phyloP scores from a whole-genome alignment of 2,329 filamentous ascomycete genomes.

The Paraconiothyrium brasiliense region DNA sequence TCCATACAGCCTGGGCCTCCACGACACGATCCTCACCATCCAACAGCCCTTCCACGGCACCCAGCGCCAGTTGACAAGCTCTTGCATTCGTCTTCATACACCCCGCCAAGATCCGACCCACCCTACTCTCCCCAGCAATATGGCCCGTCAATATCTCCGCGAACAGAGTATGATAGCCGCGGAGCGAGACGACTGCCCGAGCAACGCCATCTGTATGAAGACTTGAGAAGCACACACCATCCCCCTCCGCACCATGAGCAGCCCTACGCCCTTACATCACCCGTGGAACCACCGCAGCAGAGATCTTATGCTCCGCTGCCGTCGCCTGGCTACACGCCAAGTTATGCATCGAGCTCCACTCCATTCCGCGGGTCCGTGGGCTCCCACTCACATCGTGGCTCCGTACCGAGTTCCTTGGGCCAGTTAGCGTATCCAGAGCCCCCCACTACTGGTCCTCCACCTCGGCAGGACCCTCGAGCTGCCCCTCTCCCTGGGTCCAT shows the following conservation, averaged over 20 bases:
- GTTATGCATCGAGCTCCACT: slow-evolving; percentile 50
- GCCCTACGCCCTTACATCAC: slow-evolving; percentile 49
- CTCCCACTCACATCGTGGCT: slow-evolving; percentile 49
- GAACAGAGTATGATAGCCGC: slow-evolving; percentile 46
- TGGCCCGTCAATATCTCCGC: slow-evolving; percentile 48
- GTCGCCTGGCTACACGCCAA: slow-evolving; percentile 52
- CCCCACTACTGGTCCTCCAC: slow-evolving; percentile 39
- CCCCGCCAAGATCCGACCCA: slow-evolving; percentile 51
- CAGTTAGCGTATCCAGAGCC: slow-evolving; percentile 45
- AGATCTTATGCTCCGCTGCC: slow-evolving; percentile 46
- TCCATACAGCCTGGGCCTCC: slow-evolving; percentile 48
- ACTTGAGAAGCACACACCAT: slow-evolving; percentile 40
- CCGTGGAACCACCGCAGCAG: slow-evolving; percentile 46
- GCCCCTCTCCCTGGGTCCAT: slow-evolving; percentile 49
- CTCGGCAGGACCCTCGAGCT: slow-evolving; percentile 39
- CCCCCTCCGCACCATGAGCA: slow-evolving; percentile 42
- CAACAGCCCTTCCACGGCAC: slow-evolving; percentile 34
- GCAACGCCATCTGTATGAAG: slow-evolving; percentile 47
- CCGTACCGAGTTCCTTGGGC: slow-evolving; percentile 43
- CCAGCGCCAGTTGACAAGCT: slow-evolving; percentile 49
- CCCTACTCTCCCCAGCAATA: slow-evolving; percentile 52
- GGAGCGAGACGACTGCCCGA: slow-evolving; percentile 39
- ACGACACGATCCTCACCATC: slow-evolving; percentile 34
- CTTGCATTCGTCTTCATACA: slow-evolving; percentile 49
- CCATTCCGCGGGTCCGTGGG: slow-evolving; percentile 50